Percentiles rank a stretch among this genome's conserved stretches.
phyloP scores from a whole-genome alignment of 768 basidiomycete genomes.

The Kwoniella heveanensis region DNA sequence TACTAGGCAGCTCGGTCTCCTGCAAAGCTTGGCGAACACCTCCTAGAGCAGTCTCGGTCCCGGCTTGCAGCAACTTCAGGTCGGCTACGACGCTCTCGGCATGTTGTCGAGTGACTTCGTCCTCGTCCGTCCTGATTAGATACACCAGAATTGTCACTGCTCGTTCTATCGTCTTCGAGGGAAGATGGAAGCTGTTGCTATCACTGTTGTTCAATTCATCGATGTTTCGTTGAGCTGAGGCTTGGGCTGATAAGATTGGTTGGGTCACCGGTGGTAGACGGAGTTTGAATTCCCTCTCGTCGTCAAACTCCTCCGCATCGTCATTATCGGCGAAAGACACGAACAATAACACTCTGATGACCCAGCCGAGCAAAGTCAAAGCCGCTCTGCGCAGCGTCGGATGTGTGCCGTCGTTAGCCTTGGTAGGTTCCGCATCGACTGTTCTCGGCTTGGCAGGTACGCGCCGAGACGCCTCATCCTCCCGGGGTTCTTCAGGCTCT shows the following conservation, averaged over 20 bases:
- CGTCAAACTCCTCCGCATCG: neutral
- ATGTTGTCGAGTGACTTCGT: slow-evolving; percentile 72
- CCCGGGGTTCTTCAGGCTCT: slow-evolving; percentile 34
- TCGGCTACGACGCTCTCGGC: slow-evolving; percentile 64
- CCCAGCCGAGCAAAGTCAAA: slow-evolving; percentile 73
- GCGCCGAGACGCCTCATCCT: neutral
- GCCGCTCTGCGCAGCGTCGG: slow-evolving; percentile 83
- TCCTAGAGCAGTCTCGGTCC: too few species aligned
- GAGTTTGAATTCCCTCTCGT: slow-evolving; percentile 6
- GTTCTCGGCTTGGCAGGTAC: slow-evolving; percentile 12
- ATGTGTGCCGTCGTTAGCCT: slow-evolving; percentile 60
- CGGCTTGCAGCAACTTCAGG: slow-evolving; percentile 1
- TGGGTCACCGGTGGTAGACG: neutral
- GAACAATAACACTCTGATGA: slow-evolving; percentile 63
- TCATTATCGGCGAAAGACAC: slow-evolving; percentile 48
- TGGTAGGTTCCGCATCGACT: slow-evolving; percentile 30
- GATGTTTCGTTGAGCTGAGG: too few species aligned
- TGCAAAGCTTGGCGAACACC: neutral
- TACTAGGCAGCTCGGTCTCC: neutral
- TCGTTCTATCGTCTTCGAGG: slow-evolving; percentile 58
- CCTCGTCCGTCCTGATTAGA: slow-evolving; percentile 70
- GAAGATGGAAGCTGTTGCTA: neutral
- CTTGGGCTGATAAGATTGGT: neutral
- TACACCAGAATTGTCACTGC: slow-evolving; percentile 69
- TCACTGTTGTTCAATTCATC: too few species aligned